Base-by-base conservation (phyloP, 2,329 filamentous ascomycete species). In the Arthrobotrys musiformis region DNA sequence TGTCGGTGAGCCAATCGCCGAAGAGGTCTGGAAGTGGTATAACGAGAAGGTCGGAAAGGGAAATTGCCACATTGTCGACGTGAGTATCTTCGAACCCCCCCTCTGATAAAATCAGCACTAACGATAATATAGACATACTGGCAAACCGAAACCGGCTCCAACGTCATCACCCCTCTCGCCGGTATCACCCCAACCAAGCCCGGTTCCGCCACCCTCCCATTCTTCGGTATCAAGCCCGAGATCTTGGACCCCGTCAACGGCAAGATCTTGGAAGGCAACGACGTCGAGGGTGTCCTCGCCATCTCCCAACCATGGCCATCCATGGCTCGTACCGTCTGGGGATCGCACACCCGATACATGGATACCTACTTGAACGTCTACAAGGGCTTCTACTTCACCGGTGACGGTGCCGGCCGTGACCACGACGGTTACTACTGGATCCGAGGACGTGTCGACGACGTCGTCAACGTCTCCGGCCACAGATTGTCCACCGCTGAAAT, bases 341-440 rank as follows among this genome's bases (percentile, higher is more conserved):
- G 94, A 80, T 93, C 94, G 42, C 95, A 99, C 87, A 95, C 96
- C 89, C 90, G 95, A 82, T 99, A 97, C 85, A 94, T 97, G 93
- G 94, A 99, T 81, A 98, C 95, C 9, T 99, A 99, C 84, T 85
- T 99, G 81, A 97, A 96, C 82, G 94, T 97, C 8, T 99, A 99
- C 88, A 93, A 93, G 86, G 95, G 94, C 78, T 97, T 96, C 87
- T 99, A 99, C 85, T 96, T 95, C 86, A 95, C 93, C 15, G 93
- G 93, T 73, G 95, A 99, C 83, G 95, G 95, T 83, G 95, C 95
- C 69, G 95, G 92, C 76, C 92, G 95, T 83, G 95, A 99, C 84
- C 92, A 97, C 85, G 95, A 99, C 82, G 95, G 95, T 70, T 99
- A 97, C 87, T 99, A 98, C 89, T 99, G 95, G 95, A 99, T 99